Percentiles rank a stretch among this genome's conserved stretches.
Evolutionary conservation across 2,329 filamentous ascomycete genomes (phyloP).

Genomic region (Neonectria hederae): DNA sequence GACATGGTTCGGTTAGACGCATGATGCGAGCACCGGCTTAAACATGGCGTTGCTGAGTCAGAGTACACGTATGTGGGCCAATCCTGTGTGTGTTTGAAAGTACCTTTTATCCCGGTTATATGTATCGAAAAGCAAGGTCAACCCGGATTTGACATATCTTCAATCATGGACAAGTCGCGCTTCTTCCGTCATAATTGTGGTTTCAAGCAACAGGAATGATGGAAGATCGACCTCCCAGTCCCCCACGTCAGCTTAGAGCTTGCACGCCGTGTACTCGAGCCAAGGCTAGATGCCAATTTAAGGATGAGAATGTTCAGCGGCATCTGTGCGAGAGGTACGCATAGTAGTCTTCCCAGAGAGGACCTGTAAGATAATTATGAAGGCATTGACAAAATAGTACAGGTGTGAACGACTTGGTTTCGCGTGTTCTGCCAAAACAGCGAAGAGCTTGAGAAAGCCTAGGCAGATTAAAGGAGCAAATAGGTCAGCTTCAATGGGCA

Average conservation of each 20-base stretch:
- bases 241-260: slow-evolving; percentile 43
- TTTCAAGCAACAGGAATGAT: slow-evolving; percentile 7
- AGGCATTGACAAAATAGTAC: neutral
- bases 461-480: slow-evolving; percentile 42
- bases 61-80: neutral
- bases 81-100: neutral
- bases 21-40: neutral
- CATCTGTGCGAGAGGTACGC: slow-evolving; percentile 44
- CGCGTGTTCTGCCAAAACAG: slow-evolving; percentile 43
- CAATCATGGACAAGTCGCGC: slow-evolving; percentile 1
- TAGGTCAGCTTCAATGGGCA: slow-evolving; percentile 33
- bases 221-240: slow-evolving; percentile 36
- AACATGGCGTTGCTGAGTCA: neutral
- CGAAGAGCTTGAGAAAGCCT: slow-evolving; percentile 44
- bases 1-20: neutral
- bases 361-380: neutral
- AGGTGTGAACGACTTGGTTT: slow-evolving; percentile 43
- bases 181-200: neutral
- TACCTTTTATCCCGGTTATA: neutral
- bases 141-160: neutral
- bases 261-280: slow-evolving; percentile 43
- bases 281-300: slow-evolving; percentile 45
- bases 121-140: neutral
- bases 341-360: neutral
- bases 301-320: slow-evolving; percentile 29